Percentiles rank a stretch among this genome's conserved stretches.
These are phyloP conservation scores for Lactifluus volemus DNA, from an alignment of 768 basidiomycete species.

Conservation along the genomic window DNA sequence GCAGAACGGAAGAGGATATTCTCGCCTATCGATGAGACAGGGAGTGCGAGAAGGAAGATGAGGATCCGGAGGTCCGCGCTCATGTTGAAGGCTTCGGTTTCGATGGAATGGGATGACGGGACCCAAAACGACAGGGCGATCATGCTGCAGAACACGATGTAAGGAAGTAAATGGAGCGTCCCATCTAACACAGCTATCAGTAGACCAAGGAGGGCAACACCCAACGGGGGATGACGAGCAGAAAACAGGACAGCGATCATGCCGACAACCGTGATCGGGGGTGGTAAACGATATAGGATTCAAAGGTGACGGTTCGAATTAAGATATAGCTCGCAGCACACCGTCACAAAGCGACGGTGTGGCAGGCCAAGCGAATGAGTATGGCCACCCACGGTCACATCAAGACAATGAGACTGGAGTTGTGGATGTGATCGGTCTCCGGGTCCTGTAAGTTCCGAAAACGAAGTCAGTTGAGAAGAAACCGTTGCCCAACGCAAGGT, in stretches of 20 bases:
- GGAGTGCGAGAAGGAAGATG: conserved; percentile 2
- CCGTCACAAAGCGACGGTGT: neutral
- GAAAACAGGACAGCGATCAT: conserved; percentile 11
- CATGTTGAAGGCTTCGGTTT: neutral
- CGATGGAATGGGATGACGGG: neutral
- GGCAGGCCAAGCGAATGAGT: neutral
- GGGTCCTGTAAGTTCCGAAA: neutral
- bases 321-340: neutral
- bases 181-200: neutral
- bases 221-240: conserved; percentile 3
- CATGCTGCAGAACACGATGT: conserved; percentile 1
- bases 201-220: conserved; percentile 9
- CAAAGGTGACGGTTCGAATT: neutral
- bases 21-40: conserved; percentile 1
- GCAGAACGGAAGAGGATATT: neutral
- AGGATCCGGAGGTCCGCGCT: neutral
- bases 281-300: neutral
- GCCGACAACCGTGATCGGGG: neutral
- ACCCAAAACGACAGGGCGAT: conserved; percentile 3
- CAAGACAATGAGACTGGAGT: neutral
- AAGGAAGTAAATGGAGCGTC: conserved; percentile 9
- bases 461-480: neutral
- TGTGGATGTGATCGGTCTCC: neutral
- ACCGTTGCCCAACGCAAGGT: neutral
- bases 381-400: neutral